These are phyloP conservation scores for Aspergillus piperis DNA, from an alignment of 2,329 filamentous ascomycete species.

Conservation along the genomic window DNA sequence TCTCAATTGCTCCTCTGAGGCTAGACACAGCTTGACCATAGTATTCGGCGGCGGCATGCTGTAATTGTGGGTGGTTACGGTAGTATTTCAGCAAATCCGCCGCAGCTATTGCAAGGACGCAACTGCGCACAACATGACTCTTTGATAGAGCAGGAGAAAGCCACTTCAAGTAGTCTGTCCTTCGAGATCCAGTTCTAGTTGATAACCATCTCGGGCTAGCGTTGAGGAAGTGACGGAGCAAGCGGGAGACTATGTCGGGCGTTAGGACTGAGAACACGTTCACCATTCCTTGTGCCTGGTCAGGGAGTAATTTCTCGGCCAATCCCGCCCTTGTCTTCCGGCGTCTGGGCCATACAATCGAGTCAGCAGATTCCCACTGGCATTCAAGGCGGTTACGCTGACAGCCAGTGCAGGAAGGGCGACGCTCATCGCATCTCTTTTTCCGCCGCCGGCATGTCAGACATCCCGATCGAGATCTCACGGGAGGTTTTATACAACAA, in stretches of 20 bases:
- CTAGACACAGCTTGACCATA: conserved; percentile 6
- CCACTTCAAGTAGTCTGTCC: conserved; percentile 2
- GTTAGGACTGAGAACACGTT: conserved; percentile 10
- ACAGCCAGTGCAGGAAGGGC: conserved; percentile 6
- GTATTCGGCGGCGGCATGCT: conserved; percentile 7
- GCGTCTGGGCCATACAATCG: background rate
- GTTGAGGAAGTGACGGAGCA: conserved; percentile 12
- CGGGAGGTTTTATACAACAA: too few species aligned
- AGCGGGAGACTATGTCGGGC: background rate
- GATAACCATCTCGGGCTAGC: conserved; percentile 11
- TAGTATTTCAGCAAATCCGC: conserved; percentile 12
- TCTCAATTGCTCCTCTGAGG: background rate
- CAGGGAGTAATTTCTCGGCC: background rate
- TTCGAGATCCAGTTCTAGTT: background rate
- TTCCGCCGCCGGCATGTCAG: conserved; percentile 10
- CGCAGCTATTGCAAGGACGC: conserved; percentile 8
- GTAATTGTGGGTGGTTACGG: background rate
- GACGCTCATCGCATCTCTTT: conserved; percentile 13
- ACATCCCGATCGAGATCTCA: conserved; percentile 4
- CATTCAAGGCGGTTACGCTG: conserved; percentile 8
- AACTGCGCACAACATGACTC: conserved; percentile 5
- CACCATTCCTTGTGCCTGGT: conserved; percentile 6
- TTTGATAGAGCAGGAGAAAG: background rate
- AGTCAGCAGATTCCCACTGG: background rate
- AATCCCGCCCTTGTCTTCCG: background rate